Evolutionary conservation across 73 alveolate genomes (phyloP), one percentile per base, ranked within the genome.

Genomic region (Diophrys appendiculata): DNA sequence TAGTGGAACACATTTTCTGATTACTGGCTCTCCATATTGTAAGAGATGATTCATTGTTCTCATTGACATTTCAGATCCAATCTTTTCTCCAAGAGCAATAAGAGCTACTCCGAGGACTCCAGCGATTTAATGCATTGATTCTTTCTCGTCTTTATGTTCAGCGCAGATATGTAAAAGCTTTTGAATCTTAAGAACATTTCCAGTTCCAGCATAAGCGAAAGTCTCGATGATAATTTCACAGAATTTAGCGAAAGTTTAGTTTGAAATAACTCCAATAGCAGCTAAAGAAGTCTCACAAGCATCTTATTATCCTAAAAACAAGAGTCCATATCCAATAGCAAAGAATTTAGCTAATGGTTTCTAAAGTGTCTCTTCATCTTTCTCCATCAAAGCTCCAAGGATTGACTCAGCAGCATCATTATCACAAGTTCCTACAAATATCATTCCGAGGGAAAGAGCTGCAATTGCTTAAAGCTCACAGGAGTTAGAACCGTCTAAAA

Each of bases 401-500:
- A 98, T 95, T 32, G 95, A 97, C 79, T 96, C 89, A 26, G 99
- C 98, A 65, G 94, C 99, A 24, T 95, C 99, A 69, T 96, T 99
- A 91, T 91, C 91, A 43, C 99, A 94, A 68, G 98, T 90, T 18
- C 98, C 99, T 64, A 91, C 91, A 82, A 86, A 96, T 52, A 94
- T 93, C 79, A 96, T 79, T 14, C 99, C 99, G 68, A 96, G 89
- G 53, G 97, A 90, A 53, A 98, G 82, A 31, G 99, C 98, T 13
- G 99, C 98, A 86, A 98, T 91, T 18, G 99, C 99, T 14, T 98
- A 90, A 32, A 93, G 82, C 82, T 98, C 99, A 54, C 96, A 69
- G 54, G 98, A 92, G 68, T 88, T 88, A 24, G 95, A 72, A 65
- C 92, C 74, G 69, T 94, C 98, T 52, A 90, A 68, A 73, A 93